Base-by-base conservation (phyloP, 495 filamentous ascomycete genomes). In the Podospora anserina region DNA sequence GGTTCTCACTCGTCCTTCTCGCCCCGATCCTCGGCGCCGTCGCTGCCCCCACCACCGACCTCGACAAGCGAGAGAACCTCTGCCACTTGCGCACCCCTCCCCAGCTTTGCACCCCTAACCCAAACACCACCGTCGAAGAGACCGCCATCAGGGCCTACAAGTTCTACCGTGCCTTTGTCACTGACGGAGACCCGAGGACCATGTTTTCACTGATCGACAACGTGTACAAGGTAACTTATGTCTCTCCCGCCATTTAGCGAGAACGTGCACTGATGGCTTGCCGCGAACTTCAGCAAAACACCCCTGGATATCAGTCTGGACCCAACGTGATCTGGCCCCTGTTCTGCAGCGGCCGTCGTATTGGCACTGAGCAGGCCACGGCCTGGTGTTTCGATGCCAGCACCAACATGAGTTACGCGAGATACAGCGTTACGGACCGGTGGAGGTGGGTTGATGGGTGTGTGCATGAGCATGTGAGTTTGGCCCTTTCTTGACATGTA, bases 381-480 rank as follows among this genome's bases (percentile, higher is more conserved):
- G 56, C 70, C 9, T 82, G 80, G 79, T 83, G 80, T 69, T 83
- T 82, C 63, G 81, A 81, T 66, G 75, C 79, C 20, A 77, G 71
- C 72, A 83, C 81, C 1, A 82, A 82, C 72, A 83, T 83, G 81
- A 82, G 79, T 55, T 83, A 81, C 61, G 80, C 81, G 0, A 73
- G 71, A 65, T 83, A 83, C 71, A 79, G 78, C 49, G 79, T 75
- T 2, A 78, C 77, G 2, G 81, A 82, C 66, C 64, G 81, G 65
- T 83, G 81, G 81, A 70, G 74, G 27, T 83, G 80, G 81, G 71
- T 83, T 63, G 79, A 70, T 56, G 81, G 81, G 23, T 83, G 81
- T 65, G 81, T 83, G 65, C 81, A 82, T 55, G 81, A 83, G 70
- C 81, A 83, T 60, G 81, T 82, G 77, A 13, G 81, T 79, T 9